Conservation (phyloP, 1,284 basidiomycete genomes). For the Naganishia albida region DNA sequence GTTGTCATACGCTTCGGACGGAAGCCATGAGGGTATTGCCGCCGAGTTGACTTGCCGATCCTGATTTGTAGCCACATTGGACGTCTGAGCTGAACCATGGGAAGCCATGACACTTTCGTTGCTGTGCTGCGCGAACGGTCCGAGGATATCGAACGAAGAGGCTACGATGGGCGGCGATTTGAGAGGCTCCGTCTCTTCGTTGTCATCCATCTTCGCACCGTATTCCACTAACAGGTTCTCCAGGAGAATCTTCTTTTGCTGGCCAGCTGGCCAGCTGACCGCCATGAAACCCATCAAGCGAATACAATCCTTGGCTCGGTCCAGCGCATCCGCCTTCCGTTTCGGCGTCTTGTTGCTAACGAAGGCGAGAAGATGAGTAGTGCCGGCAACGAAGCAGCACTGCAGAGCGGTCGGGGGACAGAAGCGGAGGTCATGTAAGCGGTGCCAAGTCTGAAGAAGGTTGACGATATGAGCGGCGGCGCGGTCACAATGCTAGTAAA, state of each 20-base stretch:
- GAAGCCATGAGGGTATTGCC: not conserved
- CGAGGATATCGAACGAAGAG: slow-evolving; percentile 2
- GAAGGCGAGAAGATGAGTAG: slow-evolving; percentile 45
- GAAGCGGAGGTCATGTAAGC: slow-evolving; percentile 63
- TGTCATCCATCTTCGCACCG: slow-evolving; percentile 22
- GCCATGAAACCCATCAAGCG: slow-evolving; percentile 37
- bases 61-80: not conserved
- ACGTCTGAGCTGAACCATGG: not conserved
- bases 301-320: slow-evolving; percentile 37
- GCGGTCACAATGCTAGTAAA: slow-evolving; percentile 61
- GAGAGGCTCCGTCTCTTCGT: not conserved
- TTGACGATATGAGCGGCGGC: slow-evolving; percentile 67
- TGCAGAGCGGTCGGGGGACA: slow-evolving; percentile 66
- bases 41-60: not conserved
- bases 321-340: slow-evolving; percentile 34
- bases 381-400: slow-evolving; percentile 67
- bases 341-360: slow-evolving; percentile 36
- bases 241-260: slow-evolving; percentile 35
- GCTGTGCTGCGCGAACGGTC: slow-evolving; percentile 4
- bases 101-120: not conserved
- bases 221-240: slow-evolving; percentile 38
- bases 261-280: slow-evolving; percentile 38
- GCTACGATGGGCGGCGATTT: not conserved
- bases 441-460: slow-evolving; percentile 61
- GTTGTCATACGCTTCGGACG: not conserved